Evolutionary conservation across 2,329 filamentous ascomycete species (phyloP), one percentile per base, ranked within the genome.

Genomic region (Aspergillus piperis): DNA sequence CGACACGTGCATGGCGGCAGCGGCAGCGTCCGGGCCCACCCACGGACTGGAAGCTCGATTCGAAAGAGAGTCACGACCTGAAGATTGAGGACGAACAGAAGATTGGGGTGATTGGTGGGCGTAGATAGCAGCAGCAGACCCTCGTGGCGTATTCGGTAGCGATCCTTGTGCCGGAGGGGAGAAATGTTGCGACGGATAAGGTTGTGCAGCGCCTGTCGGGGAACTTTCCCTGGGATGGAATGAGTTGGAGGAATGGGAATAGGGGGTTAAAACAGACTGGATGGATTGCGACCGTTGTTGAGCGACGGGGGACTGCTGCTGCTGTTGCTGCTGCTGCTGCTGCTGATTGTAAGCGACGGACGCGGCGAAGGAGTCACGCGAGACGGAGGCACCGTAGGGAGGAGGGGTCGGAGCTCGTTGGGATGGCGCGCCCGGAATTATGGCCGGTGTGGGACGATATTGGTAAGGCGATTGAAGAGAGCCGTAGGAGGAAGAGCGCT

Each of bases 121-220:
- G 44, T 69, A 71, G 15, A 73, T 67, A 7, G 68, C 60, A 32
- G 73, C 68, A 52, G 78, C 80, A 25, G 81, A 82, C 1, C 79
- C 81, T 48, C 83, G 71, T 23, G 82, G 82, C 13, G 81, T 83
- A 47, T 75, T 76, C 11, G 81, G 78, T 59, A 83, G 76, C 5
- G 80, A 81, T 17, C 74, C 72, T 57, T 80, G 78, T 57, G 70
- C 62, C 44, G 65, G 65, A 38, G 70, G 72, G 54, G 73, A 73
- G 54, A 73, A 73, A 39, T 73, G 72, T 58, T 76, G 75, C 32
- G 74, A 66, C 21, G 70, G 67, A 49, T 69, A 67, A 53, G 71
- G 63, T 57, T 74, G 70, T 17, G 74, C 61, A 59, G 66, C 64
- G 30, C 68, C 62, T 19, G 71, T 70, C 42, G 73, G 70, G 57